Percentiles rank a stretch among this genome's conserved stretches.
Conservation (phyloP, 2,329 filamentous ascomycete genomes). For the Phaeoacremonium minimum region DNA sequence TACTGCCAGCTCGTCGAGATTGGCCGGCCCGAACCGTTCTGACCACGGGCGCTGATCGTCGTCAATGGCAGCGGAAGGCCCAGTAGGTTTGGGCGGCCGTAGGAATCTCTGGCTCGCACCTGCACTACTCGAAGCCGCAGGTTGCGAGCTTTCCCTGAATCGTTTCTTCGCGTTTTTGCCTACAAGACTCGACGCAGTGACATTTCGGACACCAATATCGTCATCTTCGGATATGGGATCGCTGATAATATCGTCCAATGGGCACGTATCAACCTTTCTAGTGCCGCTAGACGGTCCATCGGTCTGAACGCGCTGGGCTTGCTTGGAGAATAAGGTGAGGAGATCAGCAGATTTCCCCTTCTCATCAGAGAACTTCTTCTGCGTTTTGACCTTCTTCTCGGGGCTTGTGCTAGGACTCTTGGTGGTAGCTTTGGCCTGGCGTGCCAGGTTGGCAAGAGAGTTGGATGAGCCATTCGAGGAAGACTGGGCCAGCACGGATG, state of each 20-base stretch:
- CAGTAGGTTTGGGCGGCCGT: slow-evolving; percentile 29
- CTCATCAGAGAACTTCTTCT: slow-evolving; percentile 38
- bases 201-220: slow-evolving; percentile 46
- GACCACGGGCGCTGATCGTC: slow-evolving; percentile 76
- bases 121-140: slow-evolving; percentile 15
- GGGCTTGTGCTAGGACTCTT: slow-evolving; percentile 42
- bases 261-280: slow-evolving; percentile 14
- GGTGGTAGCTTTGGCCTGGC: slow-evolving; percentile 14
- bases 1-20: slow-evolving; percentile 80
- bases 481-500: slow-evolving; percentile 12
- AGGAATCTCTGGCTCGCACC: slow-evolving; percentile 48
- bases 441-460: slow-evolving; percentile 17
- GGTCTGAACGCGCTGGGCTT: slow-evolving; percentile 45
- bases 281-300: slow-evolving; percentile 22
- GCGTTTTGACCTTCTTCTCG: slow-evolving; percentile 30
- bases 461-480: slow-evolving; percentile 11
- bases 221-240: slow-evolving; percentile 60
- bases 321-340: slow-evolving; percentile 56
- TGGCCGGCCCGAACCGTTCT: slow-evolving; percentile 73
- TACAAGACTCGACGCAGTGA: slow-evolving; percentile 49
- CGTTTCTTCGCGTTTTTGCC: slow-evolving; percentile 53
- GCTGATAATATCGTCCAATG: slow-evolving; percentile 45
- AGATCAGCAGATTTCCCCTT: slow-evolving; percentile 53
- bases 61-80: slow-evolving; percentile 21
- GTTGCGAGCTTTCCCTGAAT: slow-evolving; percentile 30